These are phyloP conservation scores for Amanita molliuscula DNA, from an alignment of 768 basidiomycete species.

Conservation along the genomic window DNA sequence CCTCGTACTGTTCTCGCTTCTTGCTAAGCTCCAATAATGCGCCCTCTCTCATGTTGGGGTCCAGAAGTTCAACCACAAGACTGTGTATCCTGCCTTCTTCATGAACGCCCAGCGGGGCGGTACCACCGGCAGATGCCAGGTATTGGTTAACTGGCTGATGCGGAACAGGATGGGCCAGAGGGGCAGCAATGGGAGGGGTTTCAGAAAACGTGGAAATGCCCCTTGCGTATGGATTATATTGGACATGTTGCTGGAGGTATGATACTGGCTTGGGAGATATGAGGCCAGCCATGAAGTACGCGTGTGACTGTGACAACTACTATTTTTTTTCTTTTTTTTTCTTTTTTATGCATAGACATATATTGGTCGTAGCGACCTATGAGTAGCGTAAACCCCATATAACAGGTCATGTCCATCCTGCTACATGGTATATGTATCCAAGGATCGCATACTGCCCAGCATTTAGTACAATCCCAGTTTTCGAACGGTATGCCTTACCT, in stretches of 20 bases:
- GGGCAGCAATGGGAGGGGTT: conserved; percentile 48
- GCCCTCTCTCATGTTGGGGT: conserved; percentile 73
- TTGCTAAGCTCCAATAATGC: conserved; percentile 95
- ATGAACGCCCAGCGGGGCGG: conserved; percentile 27
- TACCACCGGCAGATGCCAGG: conserved; percentile 19
- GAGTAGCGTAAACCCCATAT: too few relatives aligned
- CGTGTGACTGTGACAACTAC: conserved; percentile 9
- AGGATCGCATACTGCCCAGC: conserved; percentile 31
- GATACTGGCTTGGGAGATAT: conserved; percentile 53
- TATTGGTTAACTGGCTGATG: conserved; percentile 35
- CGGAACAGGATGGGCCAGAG: conserved; percentile 47
- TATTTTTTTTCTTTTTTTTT: too few relatives aligned
- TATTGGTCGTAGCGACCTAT: too few relatives aligned
- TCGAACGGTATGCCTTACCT: conserved; percentile 23
- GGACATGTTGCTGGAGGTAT: conserved; percentile 51
- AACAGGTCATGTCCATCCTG: conserved; percentile 18
- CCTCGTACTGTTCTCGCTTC: conserved; percentile 98
- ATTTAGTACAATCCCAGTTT: neutral
- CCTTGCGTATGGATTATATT: conserved; percentile 50
- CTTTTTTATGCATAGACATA: too few relatives aligned
- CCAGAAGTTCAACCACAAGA: conserved; percentile 81
- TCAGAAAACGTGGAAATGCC: conserved; percentile 47
- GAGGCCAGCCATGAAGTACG: conserved; percentile 45
- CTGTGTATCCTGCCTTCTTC: conserved; percentile 75
- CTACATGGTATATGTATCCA: conserved; percentile 34